These are phyloP conservation scores for Yarrowia bubula DNA, from an alignment of 805 yeast genomes.

Conservation along the genomic window DNA sequence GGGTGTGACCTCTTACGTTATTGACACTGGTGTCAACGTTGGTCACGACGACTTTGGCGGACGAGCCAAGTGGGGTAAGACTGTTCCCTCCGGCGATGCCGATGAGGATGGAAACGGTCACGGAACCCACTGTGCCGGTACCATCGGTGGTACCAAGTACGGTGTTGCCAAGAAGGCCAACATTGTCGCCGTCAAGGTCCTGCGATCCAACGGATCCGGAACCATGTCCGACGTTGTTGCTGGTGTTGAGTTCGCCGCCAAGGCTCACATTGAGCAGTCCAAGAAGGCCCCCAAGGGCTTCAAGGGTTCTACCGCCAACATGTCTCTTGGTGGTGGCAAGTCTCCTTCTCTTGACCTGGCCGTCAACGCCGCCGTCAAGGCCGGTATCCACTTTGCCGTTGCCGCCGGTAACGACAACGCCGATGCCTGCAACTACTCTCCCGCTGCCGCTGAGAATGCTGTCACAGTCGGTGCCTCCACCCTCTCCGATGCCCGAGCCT, in stretches of 20 bases:
- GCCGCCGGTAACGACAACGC: constrained; percentile 64
- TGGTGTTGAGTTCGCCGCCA: constrained; percentile 61
- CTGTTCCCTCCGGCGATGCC: constrained; percentile 49
- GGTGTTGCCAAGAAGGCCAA: constrained; percentile 62
- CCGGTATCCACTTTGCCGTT: constrained; percentile 59
- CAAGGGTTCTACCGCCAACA: constrained; percentile 61
- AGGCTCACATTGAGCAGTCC: constrained; percentile 46
- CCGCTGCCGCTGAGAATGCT: constrained; percentile 55
- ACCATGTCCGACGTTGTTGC: constrained; percentile 59
- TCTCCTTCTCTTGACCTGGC: constrained; percentile 57
- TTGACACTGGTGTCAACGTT: constrained; percentile 71
- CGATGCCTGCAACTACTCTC: constrained; percentile 60
- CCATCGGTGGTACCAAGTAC: constrained; percentile 55
- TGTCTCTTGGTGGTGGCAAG: constrained; percentile 61
- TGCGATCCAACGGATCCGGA: constrained; percentile 59
- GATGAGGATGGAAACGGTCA: constrained; percentile 61
- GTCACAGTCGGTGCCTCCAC: constrained; percentile 54
- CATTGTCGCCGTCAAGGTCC: constrained; percentile 59
- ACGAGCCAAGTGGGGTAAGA: constrained; percentile 60
- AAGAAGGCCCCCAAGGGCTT: constrained; percentile 46
- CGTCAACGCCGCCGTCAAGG: constrained; percentile 56
- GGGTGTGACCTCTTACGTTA: constrained; percentile 70
- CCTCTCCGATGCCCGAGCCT: constrained; percentile 47
- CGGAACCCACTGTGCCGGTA: constrained; percentile 68
- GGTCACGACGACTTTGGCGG: constrained; percentile 58